Percentiles rank a stretch among this genome's conserved stretches.
These are phyloP conservation scores for Microcyclospora tardicrescens DNA, from an alignment of 2,329 filamentous ascomycete genomes.

Conservation along the genomic window DNA sequence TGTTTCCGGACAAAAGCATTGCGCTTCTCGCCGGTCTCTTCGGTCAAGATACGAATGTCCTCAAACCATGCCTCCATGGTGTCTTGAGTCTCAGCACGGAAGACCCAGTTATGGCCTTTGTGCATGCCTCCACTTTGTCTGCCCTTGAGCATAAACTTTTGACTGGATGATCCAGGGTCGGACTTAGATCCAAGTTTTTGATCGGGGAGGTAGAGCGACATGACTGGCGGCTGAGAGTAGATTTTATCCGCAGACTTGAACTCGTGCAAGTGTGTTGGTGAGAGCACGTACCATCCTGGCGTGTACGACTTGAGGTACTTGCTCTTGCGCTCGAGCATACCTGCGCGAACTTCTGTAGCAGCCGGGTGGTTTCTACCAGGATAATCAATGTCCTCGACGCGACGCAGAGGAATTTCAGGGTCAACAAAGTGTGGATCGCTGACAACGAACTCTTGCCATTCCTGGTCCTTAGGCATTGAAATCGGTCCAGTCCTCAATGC, in stretches of 20 bases:
- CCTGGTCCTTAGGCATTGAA: conserved; percentile 83
- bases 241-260: conserved; percentile 97
- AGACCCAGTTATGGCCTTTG: conserved; percentile 58
- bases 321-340: conserved; percentile 91
- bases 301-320: conserved; percentile 98
- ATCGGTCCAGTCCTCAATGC: conserved; percentile 74
- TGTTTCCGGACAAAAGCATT: conserved; percentile 77
- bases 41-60: conserved; percentile 79
- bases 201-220: conserved; percentile 90
- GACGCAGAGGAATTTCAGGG: conserved; percentile 64
- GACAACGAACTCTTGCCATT: conserved; percentile 76
- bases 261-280: conserved; percentile 92
- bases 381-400: conserved; percentile 73
- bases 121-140: conserved; percentile 89
- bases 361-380: conserved; percentile 78
- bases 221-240: conserved; percentile 68
- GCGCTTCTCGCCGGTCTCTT: conserved; percentile 77
- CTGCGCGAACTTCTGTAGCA: conserved; percentile 73
- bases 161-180: conserved; percentile 65
- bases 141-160: conserved; percentile 97
- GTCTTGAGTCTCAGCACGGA: conserved; percentile 60
- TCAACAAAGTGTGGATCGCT: conserved; percentile 78
- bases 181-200: conserved; percentile 94
- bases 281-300: conserved; percentile 91
- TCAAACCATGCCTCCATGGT: conserved; percentile 97